Evolutionary conservation across 495 filamentous ascomycete species (phyloP), one percentile per base, ranked within the genome.

Genomic region (Trichoderma reesei): DNA sequence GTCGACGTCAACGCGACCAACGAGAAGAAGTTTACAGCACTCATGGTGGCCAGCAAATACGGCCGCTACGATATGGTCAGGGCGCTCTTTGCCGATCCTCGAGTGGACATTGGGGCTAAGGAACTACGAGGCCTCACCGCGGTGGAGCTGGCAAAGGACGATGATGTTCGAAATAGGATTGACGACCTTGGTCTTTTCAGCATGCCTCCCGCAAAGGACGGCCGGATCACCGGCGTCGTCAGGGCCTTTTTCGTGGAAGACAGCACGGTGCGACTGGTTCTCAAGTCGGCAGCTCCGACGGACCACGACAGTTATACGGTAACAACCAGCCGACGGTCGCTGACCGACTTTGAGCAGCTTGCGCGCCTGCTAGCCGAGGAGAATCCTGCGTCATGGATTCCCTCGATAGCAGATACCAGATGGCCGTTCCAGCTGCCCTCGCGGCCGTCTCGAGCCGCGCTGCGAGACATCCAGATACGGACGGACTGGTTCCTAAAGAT

Each of bases 21-120:
- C 69, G 95, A 98, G 70, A 96, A 91, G 78, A 88, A 82, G 59
- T 98, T 98, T 69, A 99, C 95, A 0, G 85, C 95, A 1, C 78
- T 99, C 61, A 99, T 99, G 95, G 90, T 98, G 64, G 93, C 92
- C n/a, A 96, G 92, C 79, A 99, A 99, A 75, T 99, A 96, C 69
- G 94, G 93, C 33, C 85, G 95, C 56, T 88, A 96, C 18, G 94
- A 97, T 66, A 88, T 92, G 81, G 93, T 99, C 7, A 84, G 92
- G 64, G 86, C 86, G 16, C 79, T 99, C 13, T 97, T 96, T 71
- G 82, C 85, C 59, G 95, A 98, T 72, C 81, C 90, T 16, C 80
- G 95, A 64, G 91, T 97, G 5, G 95, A 99, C 72, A 76, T 91
- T 1, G 83, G 86, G 41, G 85, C 91, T 34, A 91, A 89, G 71